Conservation (phyloP, 495 filamentous ascomycete species). For the Lasiosphaeria miniovina region DNA sequence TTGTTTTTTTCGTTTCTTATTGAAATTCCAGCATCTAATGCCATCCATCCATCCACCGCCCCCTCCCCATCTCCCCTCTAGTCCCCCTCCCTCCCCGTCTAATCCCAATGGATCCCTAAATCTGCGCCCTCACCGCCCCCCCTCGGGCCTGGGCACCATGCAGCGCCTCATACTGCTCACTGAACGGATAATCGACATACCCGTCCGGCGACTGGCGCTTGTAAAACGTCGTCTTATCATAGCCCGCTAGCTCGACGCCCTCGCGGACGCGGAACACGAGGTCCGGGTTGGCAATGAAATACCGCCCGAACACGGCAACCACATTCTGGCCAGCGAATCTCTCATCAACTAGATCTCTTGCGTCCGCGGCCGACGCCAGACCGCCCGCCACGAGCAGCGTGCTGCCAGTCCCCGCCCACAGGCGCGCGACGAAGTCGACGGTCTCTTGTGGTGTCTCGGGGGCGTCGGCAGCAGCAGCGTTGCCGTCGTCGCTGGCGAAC, state of each 20-base stretch:
- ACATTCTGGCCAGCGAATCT: conserved; percentile 53
- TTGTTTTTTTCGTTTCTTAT: no score
- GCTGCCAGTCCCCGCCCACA: conserved; percentile 38
- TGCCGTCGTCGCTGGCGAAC: no score
- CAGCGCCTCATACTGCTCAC: conserved; percentile 45
- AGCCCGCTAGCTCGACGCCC: conserved; percentile 52
- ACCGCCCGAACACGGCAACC: conserved; percentile 57
- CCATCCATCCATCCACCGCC: no score
- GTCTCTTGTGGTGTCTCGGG: conserved; percentile 29
- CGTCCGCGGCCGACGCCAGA: conserved; percentile 42
- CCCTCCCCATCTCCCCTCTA: no score
- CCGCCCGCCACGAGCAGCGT: conserved; percentile 62
- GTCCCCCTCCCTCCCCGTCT: no score
- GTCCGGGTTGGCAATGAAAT: conserved; percentile 71
- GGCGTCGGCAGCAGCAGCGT: conserved; percentile 29
- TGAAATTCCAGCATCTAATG: no score
- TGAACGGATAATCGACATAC: conserved; percentile 65
- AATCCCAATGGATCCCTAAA: no score
- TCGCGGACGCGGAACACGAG: conserved; percentile 60
- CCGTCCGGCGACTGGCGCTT: conserved; percentile 47
- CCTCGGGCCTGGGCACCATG: conserved; percentile 10
- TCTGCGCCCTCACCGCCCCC: no score
- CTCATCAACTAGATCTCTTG: conserved; percentile 50
- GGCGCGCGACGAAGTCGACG: conserved; percentile 52
- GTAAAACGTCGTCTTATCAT: conserved; percentile 62